Percentiles rank a stretch among this genome's conserved stretches.
These are phyloP conservation scores for Salix purpurea DNA, from an alignment of 345 rosid species.

Conservation along the genomic window DNA sequence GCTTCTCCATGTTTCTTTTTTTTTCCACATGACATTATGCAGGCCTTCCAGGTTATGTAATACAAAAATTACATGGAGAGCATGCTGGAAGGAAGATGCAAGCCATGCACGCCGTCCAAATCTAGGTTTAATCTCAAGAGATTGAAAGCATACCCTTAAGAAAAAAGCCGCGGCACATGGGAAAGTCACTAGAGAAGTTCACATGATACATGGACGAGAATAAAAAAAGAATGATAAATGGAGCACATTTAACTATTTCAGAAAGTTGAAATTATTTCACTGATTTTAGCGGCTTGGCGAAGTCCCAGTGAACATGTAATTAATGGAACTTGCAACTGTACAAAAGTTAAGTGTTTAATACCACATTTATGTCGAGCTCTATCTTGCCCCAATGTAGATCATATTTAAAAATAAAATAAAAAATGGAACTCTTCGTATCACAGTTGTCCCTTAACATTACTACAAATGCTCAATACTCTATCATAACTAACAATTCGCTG, in stretches of 20 bases:
- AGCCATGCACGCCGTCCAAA: neutral
- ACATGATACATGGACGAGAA: no score
- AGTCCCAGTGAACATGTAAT: no score
- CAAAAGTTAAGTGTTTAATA: no score
- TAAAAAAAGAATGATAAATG: no score
- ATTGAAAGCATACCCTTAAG: no score
- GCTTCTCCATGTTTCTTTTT: no score
- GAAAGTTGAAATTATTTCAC: no score
- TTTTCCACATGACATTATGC: neutral
- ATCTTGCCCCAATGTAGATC: neutral
- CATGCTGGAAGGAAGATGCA: neutral
- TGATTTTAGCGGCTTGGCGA: no score
- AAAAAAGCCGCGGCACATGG: no score
- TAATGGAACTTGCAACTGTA: no score
- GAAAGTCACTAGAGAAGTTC: no score
- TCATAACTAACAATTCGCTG: neutral
- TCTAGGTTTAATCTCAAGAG: neutral
- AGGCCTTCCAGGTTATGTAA: neutral
- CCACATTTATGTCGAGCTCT: neutral
- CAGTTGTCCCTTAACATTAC: neutral
- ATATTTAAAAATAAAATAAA: neutral
- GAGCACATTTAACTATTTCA: no score
- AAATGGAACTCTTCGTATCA: conserved; percentile 2
- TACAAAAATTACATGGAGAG: neutral
- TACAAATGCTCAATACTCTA: neutral